Base-by-base conservation (phyloP, 139 green algal genomes). In the Micractinium conductrix region DNA sequence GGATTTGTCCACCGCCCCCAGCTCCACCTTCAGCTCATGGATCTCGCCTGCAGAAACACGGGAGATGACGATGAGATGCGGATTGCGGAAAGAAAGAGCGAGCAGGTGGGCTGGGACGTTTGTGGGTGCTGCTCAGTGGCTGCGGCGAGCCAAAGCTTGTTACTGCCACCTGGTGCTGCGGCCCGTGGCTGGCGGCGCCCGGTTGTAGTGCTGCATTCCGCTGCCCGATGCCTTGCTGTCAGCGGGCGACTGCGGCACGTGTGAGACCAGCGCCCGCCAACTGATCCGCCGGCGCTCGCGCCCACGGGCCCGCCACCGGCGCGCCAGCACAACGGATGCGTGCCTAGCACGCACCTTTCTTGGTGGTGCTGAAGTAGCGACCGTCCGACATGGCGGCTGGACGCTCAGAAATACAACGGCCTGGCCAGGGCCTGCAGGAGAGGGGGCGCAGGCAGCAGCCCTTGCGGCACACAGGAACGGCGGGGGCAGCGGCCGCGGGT, bases 1-100 rank as follows among this genome's bases (percentile, higher is more conserved):
- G 9, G 78, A 80, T 72, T 92, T 92, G 87, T 99, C 98, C 78
- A 96, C 65, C 71, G 85, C 93, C 37, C 93, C 90, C 24, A 99
- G 90, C 83, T 99, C 97, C 74, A 98, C 91, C 88, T 97, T 98
- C 44, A 98, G 92, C 92, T 99, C 97, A 87, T 95, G 92, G 75
- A 99, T 97, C 90, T 99, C 96, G 60, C 95, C 95, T 98, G 92
- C 50, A 53, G 21, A 9, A 67, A 22, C 35, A 19, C 5, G 44
- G 65, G 45, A 26, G 22, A 3, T 80, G 21, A 1, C 0, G 43
- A 1, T 67, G 4, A 44, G 22, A 55, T 63, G 65, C 4, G 2
- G 3, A 33, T 12, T 44, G 65, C 58, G 21, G 16, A 67, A 28
- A 67, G 30, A 67, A 9, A 33, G 5, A 37, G 19, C 21, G 16